Base-by-base conservation (phyloP, 805 yeast genomes). In the Peterozyma xylosa region DNA sequence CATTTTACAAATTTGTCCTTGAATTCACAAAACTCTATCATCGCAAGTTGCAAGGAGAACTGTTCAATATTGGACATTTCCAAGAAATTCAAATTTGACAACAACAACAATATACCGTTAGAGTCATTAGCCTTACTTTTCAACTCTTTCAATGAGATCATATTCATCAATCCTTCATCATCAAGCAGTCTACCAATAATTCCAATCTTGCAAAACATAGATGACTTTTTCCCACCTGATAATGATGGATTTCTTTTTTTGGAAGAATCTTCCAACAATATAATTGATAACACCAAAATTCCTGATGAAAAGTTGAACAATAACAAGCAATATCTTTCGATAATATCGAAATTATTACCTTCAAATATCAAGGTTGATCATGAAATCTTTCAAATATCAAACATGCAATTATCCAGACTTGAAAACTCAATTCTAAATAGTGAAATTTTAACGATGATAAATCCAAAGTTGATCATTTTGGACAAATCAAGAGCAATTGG, bases 221-320 rank as follows among this genome's bases (percentile, higher is more conserved):
- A 72, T 5, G 74, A 70, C 46, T 58, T 73, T 0, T 65, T 72
- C 33, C 67, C 64, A n/a, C 50, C 70, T 38, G 48, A 63, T 14
- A 63, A 70, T 2, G 54, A 63, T 9, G 50, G 52, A 15, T 46
- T 59, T 9, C 71, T 72, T 46, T 64, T 71, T 43, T 30, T 72
- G 63, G 51, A 44, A 54, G 34, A 52, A 58, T 3, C 53, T 65
- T 2, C 64, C 67, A 11, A 64, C 76, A 1, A 51, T 63, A 21
- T 76, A 76, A 50, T 76, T 74, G 55, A 71, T 67, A 51, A 82
- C 76, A 54, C 64, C 76, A 47, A 64, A 66, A 27, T 60, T 34
- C 42, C 49, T 36, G 5, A 44, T 37, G 16, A 27, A 13, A 11
- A 41, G 43, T 11, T n/a, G 39, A n/a, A 33, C 27, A 21, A 21